Evolutionary conservation across 169 alveolate species (phyloP).

Genomic region (Cryptosporidium tyzzeri): DNA sequence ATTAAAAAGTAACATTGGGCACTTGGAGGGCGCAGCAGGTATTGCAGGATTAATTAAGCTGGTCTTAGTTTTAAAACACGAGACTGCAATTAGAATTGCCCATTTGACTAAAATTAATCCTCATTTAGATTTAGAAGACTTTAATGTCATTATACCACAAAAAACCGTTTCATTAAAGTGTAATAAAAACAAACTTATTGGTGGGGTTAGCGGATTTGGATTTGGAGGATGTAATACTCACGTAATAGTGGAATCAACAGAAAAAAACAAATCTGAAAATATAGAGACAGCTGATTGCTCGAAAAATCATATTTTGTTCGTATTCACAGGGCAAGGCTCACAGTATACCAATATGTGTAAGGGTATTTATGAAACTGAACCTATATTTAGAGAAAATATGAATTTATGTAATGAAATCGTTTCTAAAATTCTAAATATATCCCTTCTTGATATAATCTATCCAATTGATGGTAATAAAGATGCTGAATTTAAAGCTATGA

Average conservation of each 20-base stretch:
- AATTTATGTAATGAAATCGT: background rate
- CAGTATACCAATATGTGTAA: conserved; percentile 50
- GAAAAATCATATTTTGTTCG: conserved; percentile 72
- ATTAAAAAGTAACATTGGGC: conserved; percentile 86
- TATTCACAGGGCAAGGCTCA: conserved; percentile 70
- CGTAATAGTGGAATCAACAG: conserved; percentile 80
- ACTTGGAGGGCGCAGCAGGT: conserved; percentile 87
- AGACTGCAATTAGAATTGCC: conserved; percentile 82
- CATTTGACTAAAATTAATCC: conserved; percentile 84
- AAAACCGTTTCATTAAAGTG: conserved; percentile 62
- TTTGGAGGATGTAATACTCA: conserved; percentile 86
- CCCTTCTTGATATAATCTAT: too few relatives aligned
- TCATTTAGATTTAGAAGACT: conserved; percentile 82
- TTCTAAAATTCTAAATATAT: too few relatives aligned
- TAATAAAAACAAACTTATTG: conserved; percentile 37
- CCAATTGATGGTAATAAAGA: conserved; percentile 1
- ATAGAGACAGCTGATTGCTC: background rate
- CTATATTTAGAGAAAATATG: conserved; percentile 50
- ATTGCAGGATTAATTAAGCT: conserved; percentile 83
- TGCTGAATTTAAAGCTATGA: conserved; percentile 14
- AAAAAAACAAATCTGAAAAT: background rate
- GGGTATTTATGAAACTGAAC: conserved; percentile 49
- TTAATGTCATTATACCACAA: conserved; percentile 79
- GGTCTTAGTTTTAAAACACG: conserved; percentile 77
- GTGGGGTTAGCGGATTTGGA: conserved; percentile 83